These are phyloP conservation scores for Persicaria maculosa DNA, from an alignment of 148 eudicot genomes.

Conservation along the genomic window DNA sequence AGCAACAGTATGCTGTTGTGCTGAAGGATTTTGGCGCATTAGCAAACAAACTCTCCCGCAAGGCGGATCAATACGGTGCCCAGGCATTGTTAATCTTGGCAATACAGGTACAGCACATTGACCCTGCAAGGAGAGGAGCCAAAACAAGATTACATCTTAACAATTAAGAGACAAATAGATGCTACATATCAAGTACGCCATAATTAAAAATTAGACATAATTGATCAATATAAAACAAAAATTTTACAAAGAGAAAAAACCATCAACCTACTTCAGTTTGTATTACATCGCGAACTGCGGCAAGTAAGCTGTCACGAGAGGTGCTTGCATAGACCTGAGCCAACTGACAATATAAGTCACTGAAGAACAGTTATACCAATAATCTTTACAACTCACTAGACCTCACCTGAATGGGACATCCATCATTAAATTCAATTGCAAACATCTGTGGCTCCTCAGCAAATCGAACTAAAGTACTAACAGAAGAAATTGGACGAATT, in stretches of 20 bases:
- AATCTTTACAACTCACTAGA: not conserved
- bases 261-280: constrained; percentile 91
- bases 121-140: constrained; percentile 43
- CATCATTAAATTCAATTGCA: constrained; percentile 93
- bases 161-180: not conserved
- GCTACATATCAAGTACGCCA: not conserved
- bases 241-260: constrained; percentile 27
- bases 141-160: constrained; percentile 13
- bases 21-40: constrained; percentile 34
- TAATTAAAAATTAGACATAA: not conserved
- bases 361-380: not conserved
- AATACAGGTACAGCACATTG: constrained; percentile 83
- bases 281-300: constrained; percentile 83
- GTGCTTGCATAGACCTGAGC: constrained; percentile 95
- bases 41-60: constrained; percentile 74
- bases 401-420: constrained; percentile 89
- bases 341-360: constrained; percentile 8
- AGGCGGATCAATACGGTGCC: constrained; percentile 96
- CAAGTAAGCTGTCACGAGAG: constrained; percentile 96
- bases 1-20: constrained; percentile 35
- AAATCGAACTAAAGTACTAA: constrained; percentile 84
- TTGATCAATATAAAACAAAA: not conserved
- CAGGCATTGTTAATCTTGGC: constrained; percentile 96
- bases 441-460: constrained; percentile 99
- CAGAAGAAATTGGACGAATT: constrained; percentile 84